Evolutionary conservation across 2,329 filamentous ascomycete genomes (phyloP).

Genomic region (Chaetoscypha palmicola): DNA sequence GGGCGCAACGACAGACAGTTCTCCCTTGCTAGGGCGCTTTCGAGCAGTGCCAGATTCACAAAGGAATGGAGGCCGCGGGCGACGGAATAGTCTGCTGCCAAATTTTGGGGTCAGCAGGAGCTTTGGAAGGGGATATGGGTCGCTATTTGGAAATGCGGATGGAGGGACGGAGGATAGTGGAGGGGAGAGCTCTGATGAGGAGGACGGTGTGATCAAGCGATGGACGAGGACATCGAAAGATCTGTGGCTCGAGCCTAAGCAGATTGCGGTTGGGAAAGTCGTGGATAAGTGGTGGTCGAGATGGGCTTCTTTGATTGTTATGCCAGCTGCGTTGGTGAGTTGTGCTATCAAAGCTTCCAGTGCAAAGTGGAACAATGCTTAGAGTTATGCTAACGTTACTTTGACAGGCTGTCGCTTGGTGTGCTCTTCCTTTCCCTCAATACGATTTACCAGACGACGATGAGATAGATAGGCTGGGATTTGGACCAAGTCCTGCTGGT

Average conservation of each 20-base stretch:
- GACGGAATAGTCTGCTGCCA: constrained; percentile 18
- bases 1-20: constrained; percentile 43
- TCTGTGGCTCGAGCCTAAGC: constrained; percentile 55
- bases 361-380: no score
- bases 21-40: constrained; percentile 58
- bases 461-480: constrained; percentile 26
- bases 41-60: constrained; percentile 49
- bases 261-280: constrained; percentile 49
- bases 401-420: constrained; percentile 54
- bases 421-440: constrained; percentile 57
- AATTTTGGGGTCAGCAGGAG: no score
- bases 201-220: constrained; percentile 25
- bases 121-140: constrained; percentile 46
- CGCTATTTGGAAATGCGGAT: constrained; percentile 36
- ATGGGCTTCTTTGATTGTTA: constrained; percentile 52
- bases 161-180: constrained; percentile 32
- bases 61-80: constrained; percentile 22
- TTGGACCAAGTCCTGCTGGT: constrained; percentile 14
- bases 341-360: neutral
- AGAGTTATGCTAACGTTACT: constrained; percentile 11
- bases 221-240: constrained; percentile 36
- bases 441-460: constrained; percentile 46
- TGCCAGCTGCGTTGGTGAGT: constrained; percentile 54
- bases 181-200: constrained; percentile 28
- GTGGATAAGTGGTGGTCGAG: constrained; percentile 58